A percentile compares a stretch with the other conserved stretches of the same genome.
These are phyloP conservation scores for Maudiozyma serrabonitensis DNA, from an alignment of 805 yeast species.

Conservation along the genomic window DNA sequence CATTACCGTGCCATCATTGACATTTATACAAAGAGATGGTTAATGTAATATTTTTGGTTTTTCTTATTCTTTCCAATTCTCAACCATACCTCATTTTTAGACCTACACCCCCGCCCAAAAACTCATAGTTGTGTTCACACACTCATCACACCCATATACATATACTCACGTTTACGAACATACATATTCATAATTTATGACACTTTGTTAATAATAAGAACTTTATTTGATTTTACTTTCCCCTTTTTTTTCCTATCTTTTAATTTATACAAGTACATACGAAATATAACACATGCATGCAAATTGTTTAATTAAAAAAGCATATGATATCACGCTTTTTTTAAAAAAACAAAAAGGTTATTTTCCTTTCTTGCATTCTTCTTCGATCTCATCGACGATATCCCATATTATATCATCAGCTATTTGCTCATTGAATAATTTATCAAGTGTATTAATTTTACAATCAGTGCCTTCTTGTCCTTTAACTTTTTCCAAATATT, in stretches of 20 bases:
- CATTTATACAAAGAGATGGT: constrained; percentile 45
- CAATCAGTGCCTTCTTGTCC: constrained; percentile 12
- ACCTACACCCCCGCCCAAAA: no score
- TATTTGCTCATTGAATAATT: constrained; percentile 56
- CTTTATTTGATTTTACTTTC: not conserved
- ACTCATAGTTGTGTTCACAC: no score
- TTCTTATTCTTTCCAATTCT: not conserved
- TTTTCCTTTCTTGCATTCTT: constrained; percentile 18
- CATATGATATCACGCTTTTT: no score
- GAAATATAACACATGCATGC: no score
- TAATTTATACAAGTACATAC: no score
- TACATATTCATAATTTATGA: no score
- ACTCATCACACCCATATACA: no score
- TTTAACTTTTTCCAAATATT: constrained; percentile 18
- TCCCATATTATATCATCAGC: constrained; percentile 82
- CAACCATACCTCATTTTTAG: not conserved
- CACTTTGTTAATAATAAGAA: no score
- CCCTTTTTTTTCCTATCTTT: not conserved
- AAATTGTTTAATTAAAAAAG: no score
- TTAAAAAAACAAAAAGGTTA: not conserved
- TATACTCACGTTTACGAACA: no score
- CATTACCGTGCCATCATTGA: constrained; percentile 74
- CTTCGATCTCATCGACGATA: constrained; percentile 73
- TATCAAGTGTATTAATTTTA: constrained; percentile 42
- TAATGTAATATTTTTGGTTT: not conserved